phyloP scores from a whole-genome alignment of 176 grass and related monocot genomes.

The Coix lacrymajobi region DNA sequence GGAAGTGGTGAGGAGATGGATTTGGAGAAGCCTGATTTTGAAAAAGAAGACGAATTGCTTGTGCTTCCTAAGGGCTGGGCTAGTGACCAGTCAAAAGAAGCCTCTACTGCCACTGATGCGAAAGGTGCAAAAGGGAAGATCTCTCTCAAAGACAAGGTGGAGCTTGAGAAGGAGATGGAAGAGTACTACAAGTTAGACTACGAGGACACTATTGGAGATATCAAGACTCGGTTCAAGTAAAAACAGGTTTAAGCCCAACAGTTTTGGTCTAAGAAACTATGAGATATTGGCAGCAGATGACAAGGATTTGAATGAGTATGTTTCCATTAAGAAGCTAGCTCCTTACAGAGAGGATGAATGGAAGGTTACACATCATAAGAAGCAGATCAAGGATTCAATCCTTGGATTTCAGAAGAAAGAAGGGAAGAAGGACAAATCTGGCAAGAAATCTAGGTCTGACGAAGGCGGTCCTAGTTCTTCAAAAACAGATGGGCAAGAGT shows the following conservation, averaged over 20 bases:
- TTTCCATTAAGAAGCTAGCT: slow-evolving; percentile 86
- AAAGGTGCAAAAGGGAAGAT: slow-evolving; percentile 48
- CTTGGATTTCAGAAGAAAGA: slow-evolving; percentile 48
- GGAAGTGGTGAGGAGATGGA: slow-evolving; percentile 50
- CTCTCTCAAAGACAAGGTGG: slow-evolving; percentile 75
- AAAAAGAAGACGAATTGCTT: slow-evolving; percentile 87
- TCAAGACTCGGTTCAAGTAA: slow-evolving; percentile 94
- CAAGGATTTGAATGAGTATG: slow-evolving; percentile 86
- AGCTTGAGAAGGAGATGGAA: slow-evolving; percentile 91
- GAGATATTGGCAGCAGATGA: slow-evolving; percentile 70
- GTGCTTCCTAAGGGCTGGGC: slow-evolving; percentile 57
- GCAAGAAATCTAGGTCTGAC: slow-evolving; percentile 35
- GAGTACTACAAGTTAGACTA: slow-evolving; percentile 97
- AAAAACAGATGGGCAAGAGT: slow-evolving; percentile 39
- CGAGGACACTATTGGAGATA: slow-evolving; percentile 85
- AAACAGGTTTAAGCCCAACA: slow-evolving; percentile 63
- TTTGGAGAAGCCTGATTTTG: slow-evolving; percentile 76
- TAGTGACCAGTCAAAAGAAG: slow-evolving; percentile 27
- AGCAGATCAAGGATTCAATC: slow-evolving; percentile 56
- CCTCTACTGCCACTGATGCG: slow-evolving; percentile 30
- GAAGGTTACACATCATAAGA: slow-evolving; percentile 79
- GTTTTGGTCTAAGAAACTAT: slow-evolving; percentile 46
- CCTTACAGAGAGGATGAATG: slow-evolving; percentile 83
- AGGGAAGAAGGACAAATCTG: slow-evolving; percentile 42
- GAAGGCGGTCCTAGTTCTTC: slow-evolving; percentile 26